phyloP scores from a whole-genome alignment of 176 grass and related monocot species.

The Avena sativa region DNA sequence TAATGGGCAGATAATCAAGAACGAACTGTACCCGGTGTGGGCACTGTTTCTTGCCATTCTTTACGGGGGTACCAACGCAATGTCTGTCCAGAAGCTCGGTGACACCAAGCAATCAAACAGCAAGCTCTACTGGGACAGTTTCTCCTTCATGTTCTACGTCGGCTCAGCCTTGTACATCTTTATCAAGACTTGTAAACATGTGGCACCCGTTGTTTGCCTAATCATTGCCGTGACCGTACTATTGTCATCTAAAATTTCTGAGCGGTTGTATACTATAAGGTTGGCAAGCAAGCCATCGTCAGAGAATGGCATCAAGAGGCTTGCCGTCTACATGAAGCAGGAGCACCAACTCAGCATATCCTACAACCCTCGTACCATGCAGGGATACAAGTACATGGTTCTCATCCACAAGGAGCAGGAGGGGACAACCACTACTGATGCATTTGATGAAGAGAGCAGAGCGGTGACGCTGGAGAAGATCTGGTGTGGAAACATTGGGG shows the following conservation, averaged over 20 bases:
- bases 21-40: not conserved
- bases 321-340: not conserved
- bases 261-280: rapidly evolving
- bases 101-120: not conserved
- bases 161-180: no score
- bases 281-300: not conserved
- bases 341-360: not conserved
- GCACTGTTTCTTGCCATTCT: not conserved
- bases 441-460: no score
- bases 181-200: no score
- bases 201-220: no score
- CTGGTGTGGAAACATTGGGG: no score
- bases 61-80: not conserved
- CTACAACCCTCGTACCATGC: not conserved
- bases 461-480: no score
- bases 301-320: not conserved
- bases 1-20: no score
- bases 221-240: no score
- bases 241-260: not conserved
- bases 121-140: not conserved
- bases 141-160: not conserved
- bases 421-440: no score
- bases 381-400: not conserved
- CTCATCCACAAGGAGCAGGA: not conserved
- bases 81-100: not conserved